These are phyloP conservation scores for Hypoxylon sp. DNA, from an alignment of 2,329 filamentous ascomycete species.

Conservation along the genomic window DNA sequence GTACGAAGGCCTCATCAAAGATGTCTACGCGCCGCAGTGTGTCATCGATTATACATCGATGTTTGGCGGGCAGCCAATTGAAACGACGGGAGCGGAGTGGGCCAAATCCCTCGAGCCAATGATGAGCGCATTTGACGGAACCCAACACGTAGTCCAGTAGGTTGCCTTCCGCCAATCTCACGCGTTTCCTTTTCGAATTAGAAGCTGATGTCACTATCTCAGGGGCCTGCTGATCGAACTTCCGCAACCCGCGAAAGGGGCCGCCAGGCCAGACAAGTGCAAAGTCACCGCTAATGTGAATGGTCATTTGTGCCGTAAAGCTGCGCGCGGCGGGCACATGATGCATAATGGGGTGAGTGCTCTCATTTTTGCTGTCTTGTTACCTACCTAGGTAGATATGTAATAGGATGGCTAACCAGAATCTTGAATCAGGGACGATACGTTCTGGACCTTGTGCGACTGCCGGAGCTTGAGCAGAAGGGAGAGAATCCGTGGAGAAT, in stretches of 20 bases:
- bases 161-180: neutral
- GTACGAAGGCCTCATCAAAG: constrained; percentile 42
- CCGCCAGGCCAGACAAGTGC: constrained; percentile 45
- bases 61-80: constrained; percentile 49
- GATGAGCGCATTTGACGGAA: constrained; percentile 43
- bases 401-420: neutral
- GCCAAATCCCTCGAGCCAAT: constrained; percentile 36
- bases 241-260: constrained; percentile 43
- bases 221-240: constrained; percentile 49
- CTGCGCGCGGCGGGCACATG: constrained; percentile 44
- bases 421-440: constrained; percentile 43
- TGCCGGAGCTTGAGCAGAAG: constrained; percentile 49
- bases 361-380: neutral
- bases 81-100: constrained; percentile 46
- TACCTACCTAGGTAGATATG: too few species aligned
- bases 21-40: constrained; percentile 51
- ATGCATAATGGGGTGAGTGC: constrained; percentile 53
- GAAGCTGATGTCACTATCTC: neutral
- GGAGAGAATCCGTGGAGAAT: constrained; percentile 55
- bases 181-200: neutral
- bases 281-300: constrained; percentile 44
- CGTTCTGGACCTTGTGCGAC: constrained; percentile 50
- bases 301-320: constrained; percentile 47
- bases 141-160: constrained; percentile 50
- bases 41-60: constrained; percentile 54